phyloP scores from a whole-genome alignment of 257 asterid species.

The Mitragyna speciosa region DNA sequence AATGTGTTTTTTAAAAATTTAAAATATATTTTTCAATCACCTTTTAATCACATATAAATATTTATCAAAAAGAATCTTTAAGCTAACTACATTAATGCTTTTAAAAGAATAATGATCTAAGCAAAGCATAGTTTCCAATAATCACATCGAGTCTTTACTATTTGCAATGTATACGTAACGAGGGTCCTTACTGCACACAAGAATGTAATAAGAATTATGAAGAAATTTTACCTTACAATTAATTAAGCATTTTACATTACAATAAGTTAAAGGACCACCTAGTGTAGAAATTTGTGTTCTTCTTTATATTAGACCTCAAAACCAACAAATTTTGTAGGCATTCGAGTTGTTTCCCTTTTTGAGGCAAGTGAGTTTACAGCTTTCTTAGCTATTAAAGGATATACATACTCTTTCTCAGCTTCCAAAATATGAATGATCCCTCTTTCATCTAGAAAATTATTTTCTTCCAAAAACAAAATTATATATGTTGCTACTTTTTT shows the following conservation, averaged over 20 bases:
- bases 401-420: constrained; percentile 4
- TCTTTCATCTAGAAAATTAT: background rate
- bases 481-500: background rate
- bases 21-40: no score
- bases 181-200: background rate
- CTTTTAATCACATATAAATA: no score
- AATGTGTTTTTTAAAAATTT: no score
- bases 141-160: no score
- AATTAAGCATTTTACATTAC: no score
- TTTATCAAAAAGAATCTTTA: no score
- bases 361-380: constrained; percentile 15
- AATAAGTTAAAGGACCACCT: background rate
- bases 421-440: constrained; percentile 7
- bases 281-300: background rate
- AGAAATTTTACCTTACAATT: no score
- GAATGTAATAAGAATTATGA: background rate
- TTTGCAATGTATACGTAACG: background rate
- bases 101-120: no score
- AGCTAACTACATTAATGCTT: no score
- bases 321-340: background rate
- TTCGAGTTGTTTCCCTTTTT: constrained; percentile 16
- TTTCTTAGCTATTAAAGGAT: background rate
- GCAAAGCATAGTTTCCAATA: no score
- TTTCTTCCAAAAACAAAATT: background rate
- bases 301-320: background rate